Base-by-base conservation (phyloP, 176 grass and related monocot species). In the Poa annua region DNA sequence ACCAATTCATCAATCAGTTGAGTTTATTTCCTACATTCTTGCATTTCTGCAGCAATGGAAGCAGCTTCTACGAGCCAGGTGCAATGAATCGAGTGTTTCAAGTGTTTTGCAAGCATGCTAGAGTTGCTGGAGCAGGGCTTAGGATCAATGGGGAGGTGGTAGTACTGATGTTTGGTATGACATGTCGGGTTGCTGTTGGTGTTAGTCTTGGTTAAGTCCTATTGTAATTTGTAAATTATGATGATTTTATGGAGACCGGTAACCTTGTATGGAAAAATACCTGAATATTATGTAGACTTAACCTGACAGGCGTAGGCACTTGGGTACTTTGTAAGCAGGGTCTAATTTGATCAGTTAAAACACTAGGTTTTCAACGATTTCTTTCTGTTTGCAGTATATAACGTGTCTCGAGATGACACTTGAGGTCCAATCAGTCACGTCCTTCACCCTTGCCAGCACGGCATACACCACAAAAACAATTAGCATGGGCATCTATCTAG, bases 21-120 rank as follows among this genome's bases (percentile, higher is more conserved):
- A 70, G 13, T 22, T 70, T 45, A 3, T 7, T 44, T 47, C 0
- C 7, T 0, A 47, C 12, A 8, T 71, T 45, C 67, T 15, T 12
- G 5, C 20, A 7, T 45, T 45, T 71, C n/a, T 24, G 36, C 39
- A 71, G 67, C 39, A 45, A 71, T 44, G 67, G 38, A 45, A 42
- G 66, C 66, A 44, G 4, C 20, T 70, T 44, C 66, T 22, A 70
- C 2, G 0, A 38, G 66, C 19, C 36, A 70, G 20, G 66, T 20
- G 66, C 38, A 70, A 17, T 70, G 66, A 70, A 36, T 19, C 21
- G 66, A 41, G 66, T 70, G 66, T 13, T 69, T 13, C 66, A 42
- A 69, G 4, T 69, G 66, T 44, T 70, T 44, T 36, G 11, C 1
- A 68, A 41, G 38, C 38, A 41, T n/a, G 38, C 38, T 41, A 70